A percentile compares a stretch with the other conserved stretches of the same genome.
These are phyloP conservation scores for Rhodotorula glutinis DNA, from an alignment of 1,284 basidiomycete species.

Conservation along the genomic window DNA sequence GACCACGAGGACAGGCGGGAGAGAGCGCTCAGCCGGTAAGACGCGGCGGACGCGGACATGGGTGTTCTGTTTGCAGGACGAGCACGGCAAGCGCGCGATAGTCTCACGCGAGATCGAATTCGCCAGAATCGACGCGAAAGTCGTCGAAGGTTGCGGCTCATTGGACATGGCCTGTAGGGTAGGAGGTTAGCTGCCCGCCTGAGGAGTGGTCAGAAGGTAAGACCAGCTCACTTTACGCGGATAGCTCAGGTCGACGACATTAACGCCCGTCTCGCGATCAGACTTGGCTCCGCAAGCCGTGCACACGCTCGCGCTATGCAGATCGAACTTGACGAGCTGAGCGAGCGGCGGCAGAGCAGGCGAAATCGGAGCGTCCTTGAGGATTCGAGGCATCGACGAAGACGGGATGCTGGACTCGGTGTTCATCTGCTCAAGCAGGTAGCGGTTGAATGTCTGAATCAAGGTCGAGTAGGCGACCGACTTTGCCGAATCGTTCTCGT, in stretches of 20 bases:
- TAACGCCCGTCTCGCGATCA: constrained; percentile 69
- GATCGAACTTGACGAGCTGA: constrained; percentile 73
- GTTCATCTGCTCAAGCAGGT: constrained; percentile 76
- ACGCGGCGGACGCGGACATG: constrained; percentile 70
- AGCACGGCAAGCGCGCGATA: constrained; percentile 79
- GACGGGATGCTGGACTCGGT: constrained; percentile 53
- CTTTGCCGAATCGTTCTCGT: constrained; percentile 69
- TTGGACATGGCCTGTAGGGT: constrained; percentile 52
- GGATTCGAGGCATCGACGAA: not conserved
- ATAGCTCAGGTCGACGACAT: constrained; percentile 84
- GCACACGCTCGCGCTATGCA: constrained; percentile 72
- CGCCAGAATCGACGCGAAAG: constrained; percentile 70
- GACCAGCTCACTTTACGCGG: constrained; percentile 64
- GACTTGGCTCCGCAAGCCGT: constrained; percentile 66
- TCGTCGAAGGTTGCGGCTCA: constrained; percentile 54
- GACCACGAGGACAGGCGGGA: constrained; percentile 83
- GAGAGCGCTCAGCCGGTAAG: constrained; percentile 53
- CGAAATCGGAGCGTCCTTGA: not conserved
- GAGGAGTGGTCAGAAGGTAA: not conserved
- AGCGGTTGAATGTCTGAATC: constrained; percentile 93
- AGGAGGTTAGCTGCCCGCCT: not conserved
- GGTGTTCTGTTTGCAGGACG: constrained; percentile 71
- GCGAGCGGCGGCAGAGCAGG: constrained; percentile 54
- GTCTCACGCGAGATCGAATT: constrained; percentile 76
- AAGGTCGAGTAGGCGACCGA: constrained; percentile 70